Percentiles rank a stretch among this genome's conserved stretches.
Conservation (phyloP, 352 stramenopile species). For the Thraustotheca clavata region DNA sequence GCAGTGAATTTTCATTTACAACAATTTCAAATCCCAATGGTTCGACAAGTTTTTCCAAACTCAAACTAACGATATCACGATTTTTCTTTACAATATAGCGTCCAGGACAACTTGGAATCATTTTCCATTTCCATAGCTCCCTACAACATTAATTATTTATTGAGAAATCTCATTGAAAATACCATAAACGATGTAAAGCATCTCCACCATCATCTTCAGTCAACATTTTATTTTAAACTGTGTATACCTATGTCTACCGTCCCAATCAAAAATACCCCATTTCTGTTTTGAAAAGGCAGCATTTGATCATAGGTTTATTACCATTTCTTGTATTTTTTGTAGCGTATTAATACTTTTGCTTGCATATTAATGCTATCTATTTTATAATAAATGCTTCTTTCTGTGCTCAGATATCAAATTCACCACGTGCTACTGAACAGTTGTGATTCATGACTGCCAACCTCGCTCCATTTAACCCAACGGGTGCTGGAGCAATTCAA, state of each 20-base stretch:
- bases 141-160: conserved; percentile 23
- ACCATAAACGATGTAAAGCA: conserved; percentile 47
- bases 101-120: conserved; percentile 59
- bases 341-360: too few species aligned
- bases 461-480: conserved; percentile 76
- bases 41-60: neutral
- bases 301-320: too few species aligned
- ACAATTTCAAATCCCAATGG: neutral
- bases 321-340: too few species aligned
- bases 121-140: conserved; percentile 56
- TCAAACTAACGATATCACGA: conserved; percentile 20
- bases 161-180: neutral
- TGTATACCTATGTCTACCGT: too few species aligned
- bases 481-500: conserved; percentile 47
- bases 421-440: neutral
- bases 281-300: too few species aligned
- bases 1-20: neutral
- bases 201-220: conserved; percentile 41
- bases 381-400: too few species aligned
- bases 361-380: too few species aligned
- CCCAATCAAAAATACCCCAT: too few species aligned
- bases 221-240: too few species aligned
- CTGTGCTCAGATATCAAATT: neutral
- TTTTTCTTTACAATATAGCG: conserved; percentile 57
- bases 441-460: conserved; percentile 25